phyloP scores from a whole-genome alignment of 2,329 filamentous ascomycete genomes.

The Xylariaceae sp. region DNA sequence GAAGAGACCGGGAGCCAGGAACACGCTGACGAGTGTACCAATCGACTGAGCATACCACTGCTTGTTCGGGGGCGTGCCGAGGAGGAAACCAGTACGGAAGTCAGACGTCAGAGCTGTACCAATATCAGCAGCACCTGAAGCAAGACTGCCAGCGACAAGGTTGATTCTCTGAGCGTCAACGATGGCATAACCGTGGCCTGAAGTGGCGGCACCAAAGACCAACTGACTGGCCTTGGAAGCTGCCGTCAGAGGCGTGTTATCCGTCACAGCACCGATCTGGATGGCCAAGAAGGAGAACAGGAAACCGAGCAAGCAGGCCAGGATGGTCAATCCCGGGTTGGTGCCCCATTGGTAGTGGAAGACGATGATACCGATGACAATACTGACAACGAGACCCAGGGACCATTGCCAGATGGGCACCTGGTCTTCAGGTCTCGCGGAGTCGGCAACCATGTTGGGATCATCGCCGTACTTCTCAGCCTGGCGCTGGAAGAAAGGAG shows the following conservation, averaged over 20 bases:
- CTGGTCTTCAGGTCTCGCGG: constrained; percentile 41
- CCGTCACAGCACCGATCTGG: constrained; percentile 55
- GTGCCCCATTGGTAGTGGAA: constrained; percentile 49
- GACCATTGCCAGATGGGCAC: constrained; percentile 51
- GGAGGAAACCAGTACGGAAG: constrained; percentile 63
- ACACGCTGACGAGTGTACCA: constrained; percentile 59
- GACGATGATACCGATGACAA: constrained; percentile 48
- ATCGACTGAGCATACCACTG: constrained; percentile 63
- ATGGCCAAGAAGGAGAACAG: constrained; percentile 58
- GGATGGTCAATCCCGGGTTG: constrained; percentile 50
- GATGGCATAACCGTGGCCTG: constrained; percentile 45
- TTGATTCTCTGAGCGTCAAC: constrained; percentile 58
- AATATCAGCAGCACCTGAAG: constrained; percentile 51
- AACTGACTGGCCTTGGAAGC: constrained; percentile 65
- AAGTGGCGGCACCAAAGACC: constrained; percentile 60
- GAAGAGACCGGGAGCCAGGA: constrained; percentile 62
- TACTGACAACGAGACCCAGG: constrained; percentile 43
- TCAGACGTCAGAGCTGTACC: constrained; percentile 53
- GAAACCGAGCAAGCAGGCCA: constrained; percentile 53
- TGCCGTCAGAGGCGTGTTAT: constrained; percentile 60
- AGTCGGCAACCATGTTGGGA: constrained; percentile 45
- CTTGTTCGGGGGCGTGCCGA: constrained; percentile 57
- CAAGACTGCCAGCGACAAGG: constrained; percentile 56
- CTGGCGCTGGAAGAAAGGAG: constrained; percentile 39
- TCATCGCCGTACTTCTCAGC: constrained; percentile 31